Conservation (phyloP, 2,329 filamentous ascomycete genomes). For the Hymenoscyphus albidus region DNA sequence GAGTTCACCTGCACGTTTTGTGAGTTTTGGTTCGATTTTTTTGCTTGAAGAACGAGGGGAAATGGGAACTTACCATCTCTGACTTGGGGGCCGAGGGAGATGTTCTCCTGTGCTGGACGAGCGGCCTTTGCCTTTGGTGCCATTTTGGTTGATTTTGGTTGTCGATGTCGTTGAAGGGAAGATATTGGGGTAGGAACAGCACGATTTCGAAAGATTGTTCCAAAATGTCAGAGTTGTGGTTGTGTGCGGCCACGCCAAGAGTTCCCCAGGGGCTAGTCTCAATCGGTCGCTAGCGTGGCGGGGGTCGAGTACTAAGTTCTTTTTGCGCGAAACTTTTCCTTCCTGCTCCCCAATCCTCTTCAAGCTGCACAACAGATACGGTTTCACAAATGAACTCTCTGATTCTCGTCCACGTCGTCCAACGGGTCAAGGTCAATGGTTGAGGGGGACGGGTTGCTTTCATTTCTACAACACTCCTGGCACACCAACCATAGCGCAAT, state of each 20-base stretch:
- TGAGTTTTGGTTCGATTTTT: slow-evolving; percentile 17
- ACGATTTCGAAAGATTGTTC: not conserved
- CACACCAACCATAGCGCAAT: not conserved
- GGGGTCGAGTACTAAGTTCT: not conserved
- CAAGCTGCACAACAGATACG: not conserved
- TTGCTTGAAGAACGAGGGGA: not conserved
- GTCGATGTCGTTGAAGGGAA: slow-evolving; percentile 28
- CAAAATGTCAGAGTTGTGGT: not conserved
- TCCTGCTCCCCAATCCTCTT: not conserved
- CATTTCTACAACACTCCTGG: not conserved
- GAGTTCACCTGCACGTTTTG: slow-evolving; percentile 55
- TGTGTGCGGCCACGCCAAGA: not conserved
- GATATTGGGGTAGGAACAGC: slow-evolving; percentile 1
- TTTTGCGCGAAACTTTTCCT: not conserved
- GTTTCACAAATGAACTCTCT: not conserved
- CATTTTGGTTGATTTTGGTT: slow-evolving; percentile 60
- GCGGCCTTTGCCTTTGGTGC: slow-evolving; percentile 81
- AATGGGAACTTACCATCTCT: slow-evolving; percentile 70
- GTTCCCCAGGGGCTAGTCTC: not conserved
- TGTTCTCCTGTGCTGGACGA: slow-evolving; percentile 89
- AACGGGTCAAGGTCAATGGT: not conserved
- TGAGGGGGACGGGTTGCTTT: not conserved
- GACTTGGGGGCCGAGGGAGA: slow-evolving; percentile 94
- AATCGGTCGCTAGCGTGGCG: slow-evolving; percentile 1
- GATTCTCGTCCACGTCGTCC: not conserved